Evolutionary conservation across 2,329 filamentous ascomycete genomes (phyloP).

Genomic region (Alternaria sp.): DNA sequence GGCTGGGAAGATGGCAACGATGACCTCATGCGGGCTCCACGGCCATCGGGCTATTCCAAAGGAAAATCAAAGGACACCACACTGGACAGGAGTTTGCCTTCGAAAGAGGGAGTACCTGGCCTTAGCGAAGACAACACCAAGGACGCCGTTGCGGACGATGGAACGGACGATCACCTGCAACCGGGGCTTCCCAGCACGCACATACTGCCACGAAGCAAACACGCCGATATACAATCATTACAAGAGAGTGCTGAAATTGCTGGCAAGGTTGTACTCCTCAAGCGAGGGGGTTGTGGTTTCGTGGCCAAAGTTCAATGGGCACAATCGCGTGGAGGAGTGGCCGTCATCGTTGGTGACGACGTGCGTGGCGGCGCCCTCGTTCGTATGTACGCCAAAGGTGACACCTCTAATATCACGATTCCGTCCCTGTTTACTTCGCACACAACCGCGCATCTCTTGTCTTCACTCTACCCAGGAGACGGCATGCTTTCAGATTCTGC

Average conservation of each 20-base stretch:
- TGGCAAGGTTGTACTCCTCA: slow-evolving; percentile 90
- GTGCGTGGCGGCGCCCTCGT: slow-evolving; percentile 86
- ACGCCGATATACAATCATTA: slow-evolving; percentile 89
- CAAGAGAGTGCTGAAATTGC: slow-evolving; percentile 92
- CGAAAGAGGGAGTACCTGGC: slow-evolving; percentile 4
- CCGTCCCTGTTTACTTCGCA: slow-evolving; percentile 94
- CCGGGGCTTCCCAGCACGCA: slow-evolving; percentile 38
- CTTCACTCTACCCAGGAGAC: slow-evolving; percentile 73
- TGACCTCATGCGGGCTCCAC: slow-evolving; percentile 8
- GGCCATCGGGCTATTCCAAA: background rate
- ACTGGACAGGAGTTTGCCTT: background rate
- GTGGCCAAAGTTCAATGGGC: slow-evolving; percentile 98
- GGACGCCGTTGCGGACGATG: slow-evolving; percentile 63
- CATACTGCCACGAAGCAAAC: slow-evolving; percentile 49
- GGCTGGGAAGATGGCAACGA: slow-evolving; percentile 72
- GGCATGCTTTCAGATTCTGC: background rate
- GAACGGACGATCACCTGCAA: slow-evolving; percentile 83
- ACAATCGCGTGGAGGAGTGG: slow-evolving; percentile 85
- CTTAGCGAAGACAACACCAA: background rate
- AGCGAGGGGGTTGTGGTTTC: slow-evolving; percentile 93
- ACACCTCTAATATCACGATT: slow-evolving; percentile 93
- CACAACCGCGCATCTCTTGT: slow-evolving; percentile 91
- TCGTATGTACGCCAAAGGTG: slow-evolving; percentile 97
- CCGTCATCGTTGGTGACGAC: slow-evolving; percentile 92
- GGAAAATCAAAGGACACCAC: background rate